Evolutionary conservation across 257 asterid genomes (phyloP).

Genomic region (Solanum paucissectum): DNA sequence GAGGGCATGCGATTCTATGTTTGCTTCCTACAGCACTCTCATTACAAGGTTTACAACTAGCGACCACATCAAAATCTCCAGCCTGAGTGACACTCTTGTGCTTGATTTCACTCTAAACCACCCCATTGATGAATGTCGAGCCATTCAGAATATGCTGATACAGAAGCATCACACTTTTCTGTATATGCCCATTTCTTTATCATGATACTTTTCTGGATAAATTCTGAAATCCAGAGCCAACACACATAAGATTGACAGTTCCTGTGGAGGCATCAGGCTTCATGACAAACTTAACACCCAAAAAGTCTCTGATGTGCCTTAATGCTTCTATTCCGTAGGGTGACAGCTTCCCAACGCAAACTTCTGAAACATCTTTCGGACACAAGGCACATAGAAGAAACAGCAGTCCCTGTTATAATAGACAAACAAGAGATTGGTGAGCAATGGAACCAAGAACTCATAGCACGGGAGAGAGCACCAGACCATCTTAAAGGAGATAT

Average conservation of each 20-base stretch:
- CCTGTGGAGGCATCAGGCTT: constrained; percentile 73
- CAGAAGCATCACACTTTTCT: neutral
- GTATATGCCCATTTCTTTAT: neutral
- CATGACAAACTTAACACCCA: constrained; percentile 57
- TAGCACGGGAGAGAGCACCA: neutral
- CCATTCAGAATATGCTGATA: neutral
- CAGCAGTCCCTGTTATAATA: constrained; percentile 55
- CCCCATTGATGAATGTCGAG: neutral
- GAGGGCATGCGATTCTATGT: neutral
- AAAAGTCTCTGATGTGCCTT: constrained; percentile 61
- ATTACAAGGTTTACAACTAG: neutral
- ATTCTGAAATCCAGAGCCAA: constrained; percentile 85
- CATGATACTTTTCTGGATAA: constrained; percentile 66
- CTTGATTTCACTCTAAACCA: neutral
- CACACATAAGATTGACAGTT: constrained; percentile 67
- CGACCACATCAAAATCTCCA: neutral
- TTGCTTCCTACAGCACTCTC: neutral
- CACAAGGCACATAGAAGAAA: constrained; percentile 84
- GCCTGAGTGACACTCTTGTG: neutral
- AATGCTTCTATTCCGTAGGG: constrained; percentile 65
- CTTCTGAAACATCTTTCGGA: constrained; percentile 84
- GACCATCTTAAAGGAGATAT: neutral
- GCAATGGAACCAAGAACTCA: neutral
- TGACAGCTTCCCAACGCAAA: constrained; percentile 80
- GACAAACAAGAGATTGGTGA: neutral